Evolutionary conservation across 1,139 yeast genomes (phyloP).

Genomic region (Pichia sp.): DNA sequence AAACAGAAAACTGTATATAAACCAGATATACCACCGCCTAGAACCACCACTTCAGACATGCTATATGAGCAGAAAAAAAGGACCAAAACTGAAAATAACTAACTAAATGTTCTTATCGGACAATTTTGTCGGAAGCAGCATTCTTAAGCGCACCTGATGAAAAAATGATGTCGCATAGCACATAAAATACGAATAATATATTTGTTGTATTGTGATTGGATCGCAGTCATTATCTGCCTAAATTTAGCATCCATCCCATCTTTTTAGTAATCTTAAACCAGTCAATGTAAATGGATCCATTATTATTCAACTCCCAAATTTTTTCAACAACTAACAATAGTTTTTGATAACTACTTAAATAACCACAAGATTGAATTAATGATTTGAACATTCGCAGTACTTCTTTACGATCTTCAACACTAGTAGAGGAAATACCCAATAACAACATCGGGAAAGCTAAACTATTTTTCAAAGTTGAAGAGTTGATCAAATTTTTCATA

Average conservation of each 20-base stretch:
- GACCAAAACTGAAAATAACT: not conserved
- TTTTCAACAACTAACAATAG: constrained; percentile 16
- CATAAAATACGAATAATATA: too few species aligned
- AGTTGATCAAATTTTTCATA: constrained; percentile 27
- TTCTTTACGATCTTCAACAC: constrained; percentile 28
- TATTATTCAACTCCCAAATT: constrained; percentile 18
- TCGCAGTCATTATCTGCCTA: constrained; percentile 11
- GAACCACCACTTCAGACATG: constrained; percentile 17
- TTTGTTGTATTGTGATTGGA: not conserved
- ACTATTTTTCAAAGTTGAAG: constrained; percentile 39
- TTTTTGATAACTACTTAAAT: constrained; percentile 21
- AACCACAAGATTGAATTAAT: constrained; percentile 19
- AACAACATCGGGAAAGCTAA: constrained; percentile 44
- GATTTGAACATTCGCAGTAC: constrained; percentile 33
- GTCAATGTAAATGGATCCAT: constrained; percentile 18
- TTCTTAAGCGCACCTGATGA: not conserved
- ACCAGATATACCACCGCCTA: constrained; percentile 58
- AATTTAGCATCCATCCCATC: constrained; percentile 20
- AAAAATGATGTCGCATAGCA: too few species aligned
- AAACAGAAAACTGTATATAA: constrained; percentile 53
- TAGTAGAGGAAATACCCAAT: constrained; percentile 40
- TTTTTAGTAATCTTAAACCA: constrained; percentile 20
- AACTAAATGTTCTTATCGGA: too few species aligned
- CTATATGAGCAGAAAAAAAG: not conserved
- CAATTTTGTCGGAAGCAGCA: not conserved